A percentile compares a stretch with the other conserved stretches of the same genome.
Evolutionary conservation across 1,284 basidiomycete species (phyloP).

Genomic region (Pseudozyma sp.): DNA sequence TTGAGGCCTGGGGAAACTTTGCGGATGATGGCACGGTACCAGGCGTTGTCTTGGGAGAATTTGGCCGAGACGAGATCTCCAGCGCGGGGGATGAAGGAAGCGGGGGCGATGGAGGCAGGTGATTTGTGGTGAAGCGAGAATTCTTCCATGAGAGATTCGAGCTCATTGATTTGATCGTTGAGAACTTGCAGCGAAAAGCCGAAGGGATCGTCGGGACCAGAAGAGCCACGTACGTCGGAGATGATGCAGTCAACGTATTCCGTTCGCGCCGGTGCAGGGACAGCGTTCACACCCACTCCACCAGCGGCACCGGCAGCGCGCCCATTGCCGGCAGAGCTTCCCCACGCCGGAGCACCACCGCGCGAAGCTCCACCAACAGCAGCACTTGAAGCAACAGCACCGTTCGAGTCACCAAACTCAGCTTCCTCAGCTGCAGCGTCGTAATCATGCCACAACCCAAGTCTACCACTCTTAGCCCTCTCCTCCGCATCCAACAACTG

Average conservation of each 20-base stretch:
- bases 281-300: slow-evolving; percentile 6
- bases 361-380: slow-evolving; percentile 6
- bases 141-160: slow-evolving; percentile 93
- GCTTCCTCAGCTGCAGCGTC: slow-evolving; percentile 45
- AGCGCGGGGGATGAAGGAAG: slow-evolving; percentile 77
- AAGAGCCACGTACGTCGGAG: slow-evolving; percentile 79
- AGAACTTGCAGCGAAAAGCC: slow-evolving; percentile 88
- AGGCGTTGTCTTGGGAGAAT: slow-evolving; percentile 69
- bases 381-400: slow-evolving; percentile 10
- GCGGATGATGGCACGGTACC: slow-evolving; percentile 61
- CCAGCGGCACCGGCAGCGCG: slow-evolving; percentile 10
- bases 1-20: slow-evolving; percentile 46
- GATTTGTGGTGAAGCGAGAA: slow-evolving; percentile 74
- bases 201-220: slow-evolving; percentile 77
- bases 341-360: slow-evolving; percentile 27
- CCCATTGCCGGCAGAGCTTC: slow-evolving; percentile 18
- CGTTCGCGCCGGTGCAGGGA: slow-evolving; percentile 71
- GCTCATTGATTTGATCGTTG: slow-evolving; percentile 70
- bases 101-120: slow-evolving; percentile 37
- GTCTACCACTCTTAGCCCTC: slow-evolving; percentile 76
- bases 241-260: slow-evolving; percentile 91
- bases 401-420: slow-evolving; percentile 16
- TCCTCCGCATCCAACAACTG: slow-evolving; percentile 85
- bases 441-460: slow-evolving; percentile 77
- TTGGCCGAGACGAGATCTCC: slow-evolving; percentile 88